These are phyloP conservation scores for Prunella vulgaris DNA, from an alignment of 257 asterid genomes.

Conservation along the genomic window DNA sequence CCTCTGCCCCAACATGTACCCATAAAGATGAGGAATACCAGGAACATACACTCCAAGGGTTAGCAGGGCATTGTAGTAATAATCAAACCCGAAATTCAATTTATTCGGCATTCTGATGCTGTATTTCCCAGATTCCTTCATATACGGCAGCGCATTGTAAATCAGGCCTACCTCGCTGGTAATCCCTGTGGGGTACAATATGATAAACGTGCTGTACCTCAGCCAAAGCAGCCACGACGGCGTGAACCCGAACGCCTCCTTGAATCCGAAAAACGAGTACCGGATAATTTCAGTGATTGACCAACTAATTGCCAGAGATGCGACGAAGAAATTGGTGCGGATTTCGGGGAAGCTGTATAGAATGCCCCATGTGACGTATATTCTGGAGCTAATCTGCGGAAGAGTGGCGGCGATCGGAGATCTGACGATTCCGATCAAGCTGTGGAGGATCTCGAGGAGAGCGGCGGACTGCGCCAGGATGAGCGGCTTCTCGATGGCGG, in stretches of 20 bases:
- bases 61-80: constrained; percentile 51
- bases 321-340: constrained; percentile 58
- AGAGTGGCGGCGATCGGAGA: constrained; percentile 89
- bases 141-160: constrained; percentile 58
- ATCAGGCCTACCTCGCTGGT: constrained; percentile 89
- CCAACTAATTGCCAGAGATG: constrained; percentile 82
- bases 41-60: constrained; percentile 72
- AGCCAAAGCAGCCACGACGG: constrained; percentile 93
- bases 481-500: constrained; percentile 74
- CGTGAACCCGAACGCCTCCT: constrained; percentile 70
- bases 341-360: constrained; percentile 85
- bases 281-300: constrained; percentile 76
- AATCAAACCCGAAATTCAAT: constrained; percentile 78
- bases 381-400: constrained; percentile 79
- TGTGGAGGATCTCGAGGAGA: constrained; percentile 62
- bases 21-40: constrained; percentile 74
- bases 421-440: constrained; percentile 66
- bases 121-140: constrained; percentile 62
- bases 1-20: constrained; percentile 89
- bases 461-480: constrained; percentile 86
- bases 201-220: constrained; percentile 82
- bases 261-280: constrained; percentile 81
- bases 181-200: constrained; percentile 83
- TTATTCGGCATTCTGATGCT: constrained; percentile 76
- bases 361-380: constrained; percentile 87